Percentiles rank a stretch among this genome's conserved stretches.
Conservation (phyloP, 2,329 filamentous ascomycete species). For the Colletotrichum siamense region DNA sequence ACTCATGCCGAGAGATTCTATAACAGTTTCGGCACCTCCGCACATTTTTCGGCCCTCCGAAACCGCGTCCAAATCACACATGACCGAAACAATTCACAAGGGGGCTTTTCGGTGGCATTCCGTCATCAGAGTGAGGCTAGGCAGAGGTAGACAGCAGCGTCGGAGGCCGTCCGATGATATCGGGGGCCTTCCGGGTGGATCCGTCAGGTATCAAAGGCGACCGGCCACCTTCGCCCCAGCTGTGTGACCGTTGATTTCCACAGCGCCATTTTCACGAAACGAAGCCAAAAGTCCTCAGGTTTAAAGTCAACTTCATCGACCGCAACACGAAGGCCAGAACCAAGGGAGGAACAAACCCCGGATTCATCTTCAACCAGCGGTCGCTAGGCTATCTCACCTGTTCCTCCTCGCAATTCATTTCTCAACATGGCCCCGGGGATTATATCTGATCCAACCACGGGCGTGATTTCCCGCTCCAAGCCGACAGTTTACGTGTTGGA, state of each 20-base stretch:
- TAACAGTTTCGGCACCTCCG: background rate
- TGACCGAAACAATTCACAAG: background rate
- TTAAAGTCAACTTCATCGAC: background rate
- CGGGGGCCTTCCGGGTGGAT: background rate
- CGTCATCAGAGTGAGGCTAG: background rate
- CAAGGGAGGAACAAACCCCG: background rate
- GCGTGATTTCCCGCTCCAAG: conserved; percentile 25
- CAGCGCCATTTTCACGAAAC: background rate
- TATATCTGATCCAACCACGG: background rate
- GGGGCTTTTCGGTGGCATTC: background rate
- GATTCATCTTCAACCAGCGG: background rate
- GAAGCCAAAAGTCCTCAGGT: background rate
- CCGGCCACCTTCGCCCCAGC: background rate
- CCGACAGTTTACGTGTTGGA: conserved; percentile 47
- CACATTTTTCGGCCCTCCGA: background rate
- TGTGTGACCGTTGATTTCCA: background rate
- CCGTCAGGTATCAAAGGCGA: background rate
- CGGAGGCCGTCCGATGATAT: background rate
- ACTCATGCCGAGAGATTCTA: background rate
- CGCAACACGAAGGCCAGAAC: background rate
- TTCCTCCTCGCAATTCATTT: background rate
- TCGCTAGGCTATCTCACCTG: background rate
- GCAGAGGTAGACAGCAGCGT: background rate
- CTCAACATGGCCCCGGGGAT: background rate
- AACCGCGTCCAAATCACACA: background rate